A percentile compares a stretch with the other conserved stretches of the same genome.
Conservation (phyloP, 2,329 filamentous ascomycete species). For the Cercospora beticola region DNA sequence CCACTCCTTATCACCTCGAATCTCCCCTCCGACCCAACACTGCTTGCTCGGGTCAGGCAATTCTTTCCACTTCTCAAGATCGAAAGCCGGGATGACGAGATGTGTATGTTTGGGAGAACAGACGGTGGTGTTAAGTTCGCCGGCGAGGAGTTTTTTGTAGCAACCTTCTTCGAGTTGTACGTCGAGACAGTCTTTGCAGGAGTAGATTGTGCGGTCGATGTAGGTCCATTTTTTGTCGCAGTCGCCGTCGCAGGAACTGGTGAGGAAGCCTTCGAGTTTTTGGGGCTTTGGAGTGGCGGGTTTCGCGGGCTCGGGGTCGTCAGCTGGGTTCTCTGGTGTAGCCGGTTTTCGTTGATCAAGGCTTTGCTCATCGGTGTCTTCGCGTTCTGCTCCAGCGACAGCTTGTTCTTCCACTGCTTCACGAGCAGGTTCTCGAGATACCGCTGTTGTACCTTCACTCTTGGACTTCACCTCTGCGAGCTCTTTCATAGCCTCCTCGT, state of each 20-base stretch:
- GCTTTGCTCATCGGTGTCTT: neutral
- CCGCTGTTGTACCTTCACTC: too few relatives aligned
- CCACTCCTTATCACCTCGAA: neutral
- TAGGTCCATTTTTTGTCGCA: neutral
- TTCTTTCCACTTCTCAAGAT: neutral
- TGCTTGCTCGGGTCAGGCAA: neutral
- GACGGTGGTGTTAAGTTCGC: neutral
- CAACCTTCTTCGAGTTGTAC: neutral
- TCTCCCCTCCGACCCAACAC: neutral
- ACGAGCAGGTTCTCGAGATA: too few relatives aligned
- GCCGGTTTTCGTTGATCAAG: too few relatives aligned
- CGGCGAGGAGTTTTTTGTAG: neutral
- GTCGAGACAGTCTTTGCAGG: neutral
- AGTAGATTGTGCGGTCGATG: neutral
- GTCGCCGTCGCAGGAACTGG: neutral
- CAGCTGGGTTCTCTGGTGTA: too few relatives aligned
- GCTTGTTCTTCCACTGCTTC: neutral
- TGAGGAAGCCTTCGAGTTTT: neutral
- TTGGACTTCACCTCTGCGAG: too few relatives aligned
- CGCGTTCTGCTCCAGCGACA: neutral
- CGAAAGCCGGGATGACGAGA: neutral
- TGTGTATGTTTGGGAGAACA: neutral
- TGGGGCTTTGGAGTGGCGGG: too few relatives aligned
- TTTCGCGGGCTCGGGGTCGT: too few relatives aligned
- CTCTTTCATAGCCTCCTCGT: neutral